A percentile compares a stretch with the other conserved stretches of the same genome.
Conservation (phyloP, 2,329 filamentous ascomycete genomes). For the Aotearoamyces nothofagi region DNA sequence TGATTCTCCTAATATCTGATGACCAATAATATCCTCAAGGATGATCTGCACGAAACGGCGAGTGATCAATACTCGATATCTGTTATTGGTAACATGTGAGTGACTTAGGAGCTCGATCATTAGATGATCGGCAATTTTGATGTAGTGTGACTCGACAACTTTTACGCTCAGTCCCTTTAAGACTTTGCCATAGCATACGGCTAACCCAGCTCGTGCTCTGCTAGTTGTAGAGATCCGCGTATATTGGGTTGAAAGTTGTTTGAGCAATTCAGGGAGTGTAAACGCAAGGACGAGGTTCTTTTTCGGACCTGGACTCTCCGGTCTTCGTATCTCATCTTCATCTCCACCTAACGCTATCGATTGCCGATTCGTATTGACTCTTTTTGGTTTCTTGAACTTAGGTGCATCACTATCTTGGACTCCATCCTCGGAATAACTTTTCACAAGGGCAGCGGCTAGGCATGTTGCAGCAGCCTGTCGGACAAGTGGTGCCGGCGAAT, state of each 20-base stretch:
- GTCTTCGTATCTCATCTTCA: constrained; percentile 51
- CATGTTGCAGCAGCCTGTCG: constrained; percentile 78
- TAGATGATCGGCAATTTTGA: constrained; percentile 66
- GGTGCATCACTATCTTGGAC: constrained; percentile 33
- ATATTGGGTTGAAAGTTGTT: constrained; percentile 68
- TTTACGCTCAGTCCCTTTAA: constrained; percentile 67
- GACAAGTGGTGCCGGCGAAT: constrained; percentile 59
- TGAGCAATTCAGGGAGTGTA: constrained; percentile 63
- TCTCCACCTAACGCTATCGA: constrained; percentile 48
- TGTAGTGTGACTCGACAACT: constrained; percentile 70
- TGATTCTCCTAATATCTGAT: constrained; percentile 72
- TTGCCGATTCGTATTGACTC: constrained; percentile 39
- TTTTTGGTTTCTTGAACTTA: constrained; percentile 55
- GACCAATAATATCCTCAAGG: constrained; percentile 70
- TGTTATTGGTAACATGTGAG: constrained; percentile 61
- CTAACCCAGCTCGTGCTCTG: constrained; percentile 65
- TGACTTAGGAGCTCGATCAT: constrained; percentile 69
- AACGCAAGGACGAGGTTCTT: constrained; percentile 61
- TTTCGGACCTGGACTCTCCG: constrained; percentile 62
- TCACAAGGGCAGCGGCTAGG: constrained; percentile 69
- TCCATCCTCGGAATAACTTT: constrained; percentile 55
- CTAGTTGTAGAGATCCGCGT: constrained; percentile 65
- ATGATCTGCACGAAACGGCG: constrained; percentile 74
- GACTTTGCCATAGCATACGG: constrained; percentile 74
- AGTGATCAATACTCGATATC: constrained; percentile 74